A percentile compares a stretch with the other conserved stretches of the same genome.
Evolutionary conservation across 176 grass and related monocot species (phyloP).

Genomic region (Cenchrus purpureus): DNA sequence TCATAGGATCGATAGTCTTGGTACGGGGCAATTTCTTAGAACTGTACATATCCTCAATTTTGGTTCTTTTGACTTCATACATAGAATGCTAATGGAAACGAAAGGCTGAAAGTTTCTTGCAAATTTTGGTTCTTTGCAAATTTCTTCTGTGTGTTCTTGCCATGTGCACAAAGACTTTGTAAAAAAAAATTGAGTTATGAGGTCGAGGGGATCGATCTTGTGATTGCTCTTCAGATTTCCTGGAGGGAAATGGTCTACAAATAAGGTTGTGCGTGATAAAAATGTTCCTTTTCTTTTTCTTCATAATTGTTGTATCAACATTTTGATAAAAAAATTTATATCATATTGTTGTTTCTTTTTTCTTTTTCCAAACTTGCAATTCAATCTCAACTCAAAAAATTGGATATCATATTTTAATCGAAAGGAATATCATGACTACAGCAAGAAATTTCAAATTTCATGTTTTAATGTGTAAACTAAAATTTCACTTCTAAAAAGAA

Average conservation of each 20-base stretch:
- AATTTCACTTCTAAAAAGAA: background rate
- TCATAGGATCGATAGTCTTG: slow-evolving; percentile 52
- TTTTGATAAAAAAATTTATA: no score
- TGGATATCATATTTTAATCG: background rate
- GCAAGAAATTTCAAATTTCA: background rate
- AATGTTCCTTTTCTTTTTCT: no score
- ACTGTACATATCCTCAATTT: slow-evolving; percentile 54
- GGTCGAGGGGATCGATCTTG: no score
- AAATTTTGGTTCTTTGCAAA: background rate
- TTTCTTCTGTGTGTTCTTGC: background rate
- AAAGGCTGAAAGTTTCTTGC: slow-evolving; percentile 27
- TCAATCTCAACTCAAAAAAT: background rate
- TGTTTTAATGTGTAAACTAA: background rate
- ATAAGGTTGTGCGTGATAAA: no score
- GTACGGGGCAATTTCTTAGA: slow-evolving; percentile 39
- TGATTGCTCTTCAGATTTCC: no score
- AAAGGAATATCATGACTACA: background rate
- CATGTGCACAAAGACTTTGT: background rate
- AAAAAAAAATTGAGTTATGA: no score
- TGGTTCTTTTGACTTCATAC: slow-evolving; percentile 19
- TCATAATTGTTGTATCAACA: no score
- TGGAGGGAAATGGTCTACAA: no score
- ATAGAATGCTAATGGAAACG: slow-evolving; percentile 47
- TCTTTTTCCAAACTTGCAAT: background rate
- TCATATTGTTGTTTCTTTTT: no score